A percentile compares a stretch with the other conserved stretches of the same genome.
phyloP scores from a whole-genome alignment of 23 red algal species.

The Porphyridium purpureum region DNA sequence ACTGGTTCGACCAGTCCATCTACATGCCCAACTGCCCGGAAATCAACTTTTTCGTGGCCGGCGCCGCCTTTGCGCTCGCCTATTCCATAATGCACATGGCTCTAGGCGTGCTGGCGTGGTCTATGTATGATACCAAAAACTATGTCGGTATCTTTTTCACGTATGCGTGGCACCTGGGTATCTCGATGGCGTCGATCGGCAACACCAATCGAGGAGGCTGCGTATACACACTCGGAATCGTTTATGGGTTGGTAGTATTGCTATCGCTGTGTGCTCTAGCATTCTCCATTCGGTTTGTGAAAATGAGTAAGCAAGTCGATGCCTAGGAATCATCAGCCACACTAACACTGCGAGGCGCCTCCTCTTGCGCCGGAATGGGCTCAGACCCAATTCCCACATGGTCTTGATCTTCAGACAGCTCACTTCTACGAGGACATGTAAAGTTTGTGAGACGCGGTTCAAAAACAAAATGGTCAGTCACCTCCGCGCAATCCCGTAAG shows the following conservation, averaged over 20 bases:
- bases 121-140: constrained; percentile 7
- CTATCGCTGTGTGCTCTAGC: no score
- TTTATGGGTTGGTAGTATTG: constrained; percentile 12
- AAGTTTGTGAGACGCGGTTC: no score
- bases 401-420: no score
- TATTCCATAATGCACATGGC: constrained; percentile 37
- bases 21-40: constrained; percentile 27
- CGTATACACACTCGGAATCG: constrained; percentile 9
- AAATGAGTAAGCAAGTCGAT: no score
- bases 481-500: no score
- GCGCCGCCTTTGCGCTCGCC: constrained; percentile 20
- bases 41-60: constrained; percentile 39
- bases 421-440: no score
- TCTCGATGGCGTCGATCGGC: constrained; percentile 20
- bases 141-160: neutral
- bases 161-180: constrained; percentile 20
- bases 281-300: no score
- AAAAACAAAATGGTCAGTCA: no score
- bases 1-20: constrained; percentile 31
- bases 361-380: no score
- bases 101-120: constrained; percentile 31
- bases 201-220: constrained; percentile 26
- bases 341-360: no score
- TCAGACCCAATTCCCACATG: no score
- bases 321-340: no score